Conservation (phyloP, 2,329 filamentous ascomycete species). For the Chaetomium sp. region DNA sequence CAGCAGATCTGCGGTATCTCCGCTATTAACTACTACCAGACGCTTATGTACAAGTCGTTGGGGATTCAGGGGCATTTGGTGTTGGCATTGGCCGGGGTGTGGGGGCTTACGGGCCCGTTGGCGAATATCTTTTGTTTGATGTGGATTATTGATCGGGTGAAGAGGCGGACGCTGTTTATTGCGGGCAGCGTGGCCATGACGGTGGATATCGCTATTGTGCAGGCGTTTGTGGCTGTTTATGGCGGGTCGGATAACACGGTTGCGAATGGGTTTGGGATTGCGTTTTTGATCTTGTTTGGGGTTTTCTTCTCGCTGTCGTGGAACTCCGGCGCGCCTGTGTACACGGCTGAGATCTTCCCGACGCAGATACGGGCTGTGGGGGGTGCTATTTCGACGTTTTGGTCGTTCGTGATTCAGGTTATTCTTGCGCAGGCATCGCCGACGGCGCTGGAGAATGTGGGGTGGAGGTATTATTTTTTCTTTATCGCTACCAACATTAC, state of each 20-base stretch:
- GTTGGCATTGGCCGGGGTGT: neutral
- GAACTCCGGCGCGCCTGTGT: conserved; percentile 25
- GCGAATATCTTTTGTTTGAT: neutral
- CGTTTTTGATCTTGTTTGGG: neutral
- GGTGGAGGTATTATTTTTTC: neutral
- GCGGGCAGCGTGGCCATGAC: neutral
- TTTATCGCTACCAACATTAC: neutral
- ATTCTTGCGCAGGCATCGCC: neutral
- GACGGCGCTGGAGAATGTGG: neutral
- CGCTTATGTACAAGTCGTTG: neutral
- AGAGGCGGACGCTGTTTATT: neutral
- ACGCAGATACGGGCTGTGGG: conserved; percentile 64
- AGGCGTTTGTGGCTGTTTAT: neutral
- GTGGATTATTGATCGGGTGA: neutral
- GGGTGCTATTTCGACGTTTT: conserved; percentile 51
- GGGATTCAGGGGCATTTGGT: conserved; percentile 1
- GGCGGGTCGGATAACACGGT: neutral
- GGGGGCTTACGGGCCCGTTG: neutral
- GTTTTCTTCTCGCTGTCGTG: conserved; percentile 38
- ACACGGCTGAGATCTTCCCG: conserved; percentile 68
- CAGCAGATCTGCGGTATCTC: neutral
- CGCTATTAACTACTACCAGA: neutral
- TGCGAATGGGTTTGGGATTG: conserved; percentile 22
- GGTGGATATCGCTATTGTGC: neutral
- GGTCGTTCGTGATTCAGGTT: neutral